Base-by-base conservation (phyloP, 176 grass and related monocot species). In the Saccharum officinarum region DNA sequence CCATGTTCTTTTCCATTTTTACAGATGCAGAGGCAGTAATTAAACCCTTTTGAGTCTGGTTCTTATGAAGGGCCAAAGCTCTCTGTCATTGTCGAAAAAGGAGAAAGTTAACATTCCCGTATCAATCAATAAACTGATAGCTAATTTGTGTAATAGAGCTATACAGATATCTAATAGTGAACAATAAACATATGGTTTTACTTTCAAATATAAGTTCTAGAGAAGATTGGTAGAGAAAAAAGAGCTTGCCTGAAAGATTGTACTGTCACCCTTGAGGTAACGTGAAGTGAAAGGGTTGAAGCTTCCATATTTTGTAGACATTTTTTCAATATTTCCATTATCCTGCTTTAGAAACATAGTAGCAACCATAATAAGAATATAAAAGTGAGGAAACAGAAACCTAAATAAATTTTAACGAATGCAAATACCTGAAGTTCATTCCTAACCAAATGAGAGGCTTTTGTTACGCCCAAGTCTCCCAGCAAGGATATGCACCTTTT, bases 51-150 rank as follows among this genome's bases (percentile, higher is more conserved):
- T 66, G 69, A 18, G 76, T 50, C 69, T 92, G 89, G 78, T 91
- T 92, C 73, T 90, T 91, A 85, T 97, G 90, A 38, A 99, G 84
- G 66, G 79, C 67, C 82, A 99, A 86, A 30, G 97, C 91, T 94
- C 87, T 97, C 97, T 99, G 93, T 87, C 78, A 88, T 69, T 22
- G 65, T 75, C 11, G 60, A 72, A 77, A 66, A 80, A 59, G 16
- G 15, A 63, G 20, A 85, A 61, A 89, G 73, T 77, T 39, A 87
- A 31, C 16, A 61, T 60, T 63, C 10, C 36, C n/a, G 34, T 52
- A 55, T 78, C 22, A 44, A 65, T 25, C 22, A 44, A 65, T 25
- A 80, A 30, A 54, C 67, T 71, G 86, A 79, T 73, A 75, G 18
- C 41, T 77, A 81, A 60, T 12, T 36, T 34, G 59, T 18, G 76